Evolutionary conservation across 192 early-diverging fungal species (phyloP).

Genomic region (Jimgerdemannia lactiflua): DNA sequence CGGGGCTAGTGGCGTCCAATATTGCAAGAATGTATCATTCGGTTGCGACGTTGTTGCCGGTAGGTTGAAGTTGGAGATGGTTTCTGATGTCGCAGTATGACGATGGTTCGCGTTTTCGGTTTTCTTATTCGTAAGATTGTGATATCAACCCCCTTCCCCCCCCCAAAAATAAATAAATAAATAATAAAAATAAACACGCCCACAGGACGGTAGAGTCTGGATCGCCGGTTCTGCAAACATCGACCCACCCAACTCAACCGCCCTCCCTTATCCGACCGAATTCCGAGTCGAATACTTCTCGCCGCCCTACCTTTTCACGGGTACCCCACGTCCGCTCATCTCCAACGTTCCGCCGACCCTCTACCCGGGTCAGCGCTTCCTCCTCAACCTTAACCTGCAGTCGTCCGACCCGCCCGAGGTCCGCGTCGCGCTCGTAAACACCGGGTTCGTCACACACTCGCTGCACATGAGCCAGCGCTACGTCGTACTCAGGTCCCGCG

Average conservation of each 20-base stretch:
- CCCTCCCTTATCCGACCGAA: conserved; percentile 44
- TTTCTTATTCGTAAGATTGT: no score
- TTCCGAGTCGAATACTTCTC: conserved; percentile 52
- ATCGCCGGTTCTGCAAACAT: conserved; percentile 59
- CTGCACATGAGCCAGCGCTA: conserved; percentile 51
- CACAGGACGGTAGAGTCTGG: conserved; percentile 49
- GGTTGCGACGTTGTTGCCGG: conserved; percentile 38
- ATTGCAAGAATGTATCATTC: conserved; percentile 67
- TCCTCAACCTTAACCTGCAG: conserved; percentile 21
- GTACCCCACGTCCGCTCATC: conserved; percentile 32
- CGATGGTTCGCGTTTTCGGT: no score
- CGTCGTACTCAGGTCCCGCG: conserved; percentile 30
- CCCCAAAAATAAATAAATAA: neutral
- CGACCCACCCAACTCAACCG: conserved; percentile 24
- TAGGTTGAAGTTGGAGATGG: neutral
- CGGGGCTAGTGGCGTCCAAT: conserved; percentile 39
- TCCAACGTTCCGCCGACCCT: conserved; percentile 23
- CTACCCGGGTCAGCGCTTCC: conserved; percentile 16
- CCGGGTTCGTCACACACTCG: conserved; percentile 53
- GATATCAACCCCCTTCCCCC: no score
- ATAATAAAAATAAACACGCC: neutral
- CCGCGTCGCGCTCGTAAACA: conserved; percentile 37
- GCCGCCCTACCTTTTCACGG: conserved; percentile 45
- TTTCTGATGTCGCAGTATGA: no score
- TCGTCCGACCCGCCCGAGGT: conserved; percentile 24